phyloP scores from a whole-genome alignment of 2,329 filamentous ascomycete genomes.

The Beauveria sp. region DNA sequence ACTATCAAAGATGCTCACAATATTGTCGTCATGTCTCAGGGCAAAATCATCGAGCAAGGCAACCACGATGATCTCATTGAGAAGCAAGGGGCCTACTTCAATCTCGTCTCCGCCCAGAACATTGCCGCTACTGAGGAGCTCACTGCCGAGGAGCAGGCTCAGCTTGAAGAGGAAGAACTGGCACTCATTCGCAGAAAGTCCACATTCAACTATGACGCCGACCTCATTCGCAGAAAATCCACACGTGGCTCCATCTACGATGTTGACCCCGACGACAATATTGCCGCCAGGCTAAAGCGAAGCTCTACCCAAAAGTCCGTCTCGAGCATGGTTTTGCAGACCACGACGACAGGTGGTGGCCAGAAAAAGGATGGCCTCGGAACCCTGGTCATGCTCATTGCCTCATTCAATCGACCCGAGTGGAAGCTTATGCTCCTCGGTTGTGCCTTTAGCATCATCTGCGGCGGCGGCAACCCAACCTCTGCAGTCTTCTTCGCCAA shows the following conservation, averaged over 20 bases:
- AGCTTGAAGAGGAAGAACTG: constrained; percentile 41
- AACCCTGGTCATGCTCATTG: constrained; percentile 72
- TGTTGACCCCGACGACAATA: constrained; percentile 55
- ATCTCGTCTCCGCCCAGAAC: constrained; percentile 80
- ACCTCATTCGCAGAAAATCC: constrained; percentile 39
- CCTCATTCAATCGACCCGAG: constrained; percentile 69
- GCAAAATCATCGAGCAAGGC: constrained; percentile 86
- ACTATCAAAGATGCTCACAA: constrained; percentile 93
- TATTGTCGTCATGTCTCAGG: constrained; percentile 85
- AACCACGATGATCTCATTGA: constrained; percentile 74
- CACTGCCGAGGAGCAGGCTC: constrained; percentile 42
- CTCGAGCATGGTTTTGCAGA: constrained; percentile 64
- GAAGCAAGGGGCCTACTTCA: constrained; percentile 65
- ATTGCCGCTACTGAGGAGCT: constrained; percentile 57
- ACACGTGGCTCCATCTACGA: constrained; percentile 32
- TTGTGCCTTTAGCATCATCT: constrained; percentile 65
- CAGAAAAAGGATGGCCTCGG: constrained; percentile 59
- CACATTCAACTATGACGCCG: constrained; percentile 25
- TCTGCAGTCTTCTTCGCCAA: constrained; percentile 77
- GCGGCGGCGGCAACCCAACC: constrained; percentile 71
- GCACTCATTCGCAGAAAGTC: constrained; percentile 41
- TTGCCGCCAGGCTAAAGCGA: constrained; percentile 49
- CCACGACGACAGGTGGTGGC: constrained; percentile 37
- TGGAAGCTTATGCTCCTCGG: constrained; percentile 65
- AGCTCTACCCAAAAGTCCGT: constrained; percentile 48